Base-by-base conservation (phyloP, 495 filamentous ascomycete species). In the Penicillium diatomitis region DNA sequence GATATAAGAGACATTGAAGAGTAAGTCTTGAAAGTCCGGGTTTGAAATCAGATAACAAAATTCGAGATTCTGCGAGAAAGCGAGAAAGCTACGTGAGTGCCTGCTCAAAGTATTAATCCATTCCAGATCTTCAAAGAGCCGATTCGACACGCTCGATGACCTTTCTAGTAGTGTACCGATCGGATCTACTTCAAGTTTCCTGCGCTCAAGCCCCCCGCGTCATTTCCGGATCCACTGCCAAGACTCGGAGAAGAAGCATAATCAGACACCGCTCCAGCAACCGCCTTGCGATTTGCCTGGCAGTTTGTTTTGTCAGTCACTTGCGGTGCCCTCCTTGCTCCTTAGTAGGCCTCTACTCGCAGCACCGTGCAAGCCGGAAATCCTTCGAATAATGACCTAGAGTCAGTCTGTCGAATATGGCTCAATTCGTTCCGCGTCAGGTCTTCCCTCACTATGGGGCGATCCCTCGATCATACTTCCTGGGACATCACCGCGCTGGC, bases 401-500 rank as follows among this genome's bases (percentile, higher is more conserved):
- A 20, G 20, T 20, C 20, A 20, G 20, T 20, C 0, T 20, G 20
- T 20, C 20, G 29, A 42, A 36, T 12, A 61, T 61, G 60, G 57
- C 69, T 42, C 61, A 66, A 38, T 97, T 97, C 65, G 55, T 83
- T 11, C 88, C 94, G 1, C 87, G 92, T 48, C 61, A 66, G 37
- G 63, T 69, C 6, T 97, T 92, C 65, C 83, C 83, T 3, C 62
- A 70, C 32, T 71, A 82, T 61, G 76, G 84, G 47, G 80, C 80
- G 33, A 81, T 97, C 48, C 85, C 87, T 9, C 81, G 87, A 28
- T 92, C 94, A 48, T 99, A 96, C 73, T 99, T 85, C 75, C 80
- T 97, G n/a, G 92, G 92, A 48, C 92, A 99, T 64, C 92, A 99
- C 73, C 75, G 77, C 39, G 74, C 85, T 34, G 92, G 86, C n/a